Base-by-base conservation (phyloP, 345 rosid genomes). In the Mallotus nudiflorus region DNA sequence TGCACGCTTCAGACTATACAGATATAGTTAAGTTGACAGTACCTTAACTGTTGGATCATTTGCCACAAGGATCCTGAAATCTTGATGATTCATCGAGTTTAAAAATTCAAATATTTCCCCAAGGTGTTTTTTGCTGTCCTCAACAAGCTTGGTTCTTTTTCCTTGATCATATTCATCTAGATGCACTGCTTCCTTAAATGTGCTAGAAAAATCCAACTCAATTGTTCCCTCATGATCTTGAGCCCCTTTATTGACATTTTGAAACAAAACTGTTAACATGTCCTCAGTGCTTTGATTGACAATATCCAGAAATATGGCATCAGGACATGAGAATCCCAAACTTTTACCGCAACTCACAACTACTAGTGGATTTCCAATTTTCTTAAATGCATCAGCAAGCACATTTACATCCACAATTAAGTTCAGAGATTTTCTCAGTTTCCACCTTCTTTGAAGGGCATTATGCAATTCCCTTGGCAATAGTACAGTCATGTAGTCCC, bases 51-150 rank as follows among this genome's bases (percentile, higher is more conserved):
- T 29, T 13, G 64, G 59, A 54, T 58, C 48, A 37, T 60, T 6
- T 12, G 59, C 55, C 18, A 48, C 25, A 27, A 39, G 4, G 33
- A 46, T 69, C 37, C 33, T 24, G 37, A 33, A 33, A 46, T 25
- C 68, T 57, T 19, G 67, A 56, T 20, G 9, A 31, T 27, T 50
- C 11, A n/a, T 9, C 2, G 37, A 55, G 40, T 77, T 48, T 0
- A 68, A 48, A 0, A 39, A 68, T 40, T 65, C 73, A 20, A 68
- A 20, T 25, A 40, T 27, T 39, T 74, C 71, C 81, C 66, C 66
- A 22, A 76, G 48, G 6, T 58, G 56, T 27, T 14, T 3, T 13
- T 13, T 4, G 61, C 19, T 28, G 61, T 5, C 31, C 16, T 42
- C 46, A 42, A 1, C 9, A 42, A 42, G 46, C 11, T 12, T 42